Evolutionary conservation across 2,329 filamentous ascomycete species (phyloP), one percentile per base, ranked within the genome.

Genomic region (Calonectria hawksworthii): DNA sequence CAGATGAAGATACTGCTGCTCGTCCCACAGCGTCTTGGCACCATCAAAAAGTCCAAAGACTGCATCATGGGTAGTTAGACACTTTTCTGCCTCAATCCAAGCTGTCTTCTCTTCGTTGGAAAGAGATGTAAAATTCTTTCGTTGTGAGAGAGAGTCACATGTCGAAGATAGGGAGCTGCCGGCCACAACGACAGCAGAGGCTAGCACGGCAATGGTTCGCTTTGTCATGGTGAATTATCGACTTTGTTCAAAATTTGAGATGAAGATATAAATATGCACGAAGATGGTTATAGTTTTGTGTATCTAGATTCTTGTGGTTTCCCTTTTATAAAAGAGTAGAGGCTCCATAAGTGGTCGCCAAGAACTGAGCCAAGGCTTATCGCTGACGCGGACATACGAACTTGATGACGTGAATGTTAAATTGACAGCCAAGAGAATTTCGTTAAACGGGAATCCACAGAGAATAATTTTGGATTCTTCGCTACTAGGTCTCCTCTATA

Each of bases 391-490:
- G 41, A 47, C 41, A n/a, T 47, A 23, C 41, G 21, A 47, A n/a
- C 11, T 47, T 10, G 21, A 11, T 47, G 41, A 47, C 41, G 41
- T 23, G 21, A 11, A 47, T 47, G 10, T 47, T 9, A 23, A 47
- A 47, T 47, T 47, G 21, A 23, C 3, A 4, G 41, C 21, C 8
- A 47, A 47, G 21, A n/a, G 21, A 47, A 47, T 47, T 47, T 47
- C 9, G 21, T 23, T n/a, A 11, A n/a, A 47, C 10, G 1, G 11
- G 21, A 47, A 23, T 10, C 21, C 41, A 47, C 41, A n/a, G 10
- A 2, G 10, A 11, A 1, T 10, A n/a, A 47, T 21, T 23, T 10
- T 4, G 0, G 18, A 23, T 5, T 4, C 2, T 47, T 6, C 2
- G n/a, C 21, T 47, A 1, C 9, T 4, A 23, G 21, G 11, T 47